A percentile compares a stretch with the other conserved stretches of the same genome.
Conservation (phyloP, 164 flowering plant species). For the Stephania yunnanensis region DNA sequence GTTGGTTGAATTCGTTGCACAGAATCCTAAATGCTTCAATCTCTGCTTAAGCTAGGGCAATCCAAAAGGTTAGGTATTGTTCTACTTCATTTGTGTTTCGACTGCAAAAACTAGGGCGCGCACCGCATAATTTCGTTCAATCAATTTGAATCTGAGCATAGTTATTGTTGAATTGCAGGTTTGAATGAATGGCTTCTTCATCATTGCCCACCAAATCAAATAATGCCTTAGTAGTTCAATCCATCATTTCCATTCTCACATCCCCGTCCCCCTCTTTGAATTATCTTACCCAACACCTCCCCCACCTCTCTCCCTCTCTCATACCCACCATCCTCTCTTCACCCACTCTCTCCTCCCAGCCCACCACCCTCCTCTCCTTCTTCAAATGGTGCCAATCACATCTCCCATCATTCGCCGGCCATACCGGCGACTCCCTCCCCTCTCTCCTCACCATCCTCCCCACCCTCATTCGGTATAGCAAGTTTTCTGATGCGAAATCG, state of each 20-base stretch:
- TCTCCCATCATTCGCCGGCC: constrained; percentile 14
- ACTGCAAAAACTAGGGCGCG: too few relatives aligned
- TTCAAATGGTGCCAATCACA: constrained; percentile 24
- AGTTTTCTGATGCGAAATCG: constrained; percentile 41
- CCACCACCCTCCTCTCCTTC: constrained; percentile 22
- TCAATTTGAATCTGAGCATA: too few relatives aligned
- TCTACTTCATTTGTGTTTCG: too few relatives aligned
- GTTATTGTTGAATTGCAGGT: too few relatives aligned
- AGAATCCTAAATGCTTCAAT: too few relatives aligned
- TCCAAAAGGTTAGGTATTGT: too few relatives aligned
- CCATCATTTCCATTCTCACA: constrained; percentile 10
- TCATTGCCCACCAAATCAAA: too few relatives aligned
- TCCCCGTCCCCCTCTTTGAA: neutral
- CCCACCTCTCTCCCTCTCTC: constrained; percentile 12
- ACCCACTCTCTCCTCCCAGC: constrained; percentile 2
- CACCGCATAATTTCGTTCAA: too few relatives aligned
- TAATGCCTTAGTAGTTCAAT: neutral
- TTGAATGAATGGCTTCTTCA: too few relatives aligned
- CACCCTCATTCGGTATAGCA: constrained; percentile 34
- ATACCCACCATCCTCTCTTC: constrained; percentile 25
- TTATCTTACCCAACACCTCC: constrained; percentile 14
- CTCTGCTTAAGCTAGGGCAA: too few relatives aligned
- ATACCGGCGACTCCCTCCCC: constrained; percentile 14
- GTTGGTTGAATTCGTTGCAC: too few relatives aligned
- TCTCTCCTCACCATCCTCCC: constrained; percentile 33